Conservation (phyloP, 345 rosid species). For the Turnera subulata region DNA sequence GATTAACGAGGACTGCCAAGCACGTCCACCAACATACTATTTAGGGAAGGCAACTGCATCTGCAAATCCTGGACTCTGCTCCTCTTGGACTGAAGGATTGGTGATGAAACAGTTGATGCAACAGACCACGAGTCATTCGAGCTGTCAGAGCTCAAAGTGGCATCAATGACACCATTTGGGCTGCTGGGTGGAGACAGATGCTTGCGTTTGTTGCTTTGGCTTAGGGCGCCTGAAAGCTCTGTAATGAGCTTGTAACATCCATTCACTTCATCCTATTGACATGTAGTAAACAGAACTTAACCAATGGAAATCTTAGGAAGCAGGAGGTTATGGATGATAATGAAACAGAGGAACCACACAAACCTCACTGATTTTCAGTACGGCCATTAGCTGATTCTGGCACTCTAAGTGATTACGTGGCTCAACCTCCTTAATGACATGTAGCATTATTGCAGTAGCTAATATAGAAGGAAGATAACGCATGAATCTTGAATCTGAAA, state of each 20-base stretch:
- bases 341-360: constrained; percentile 17
- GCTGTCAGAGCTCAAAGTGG: constrained; percentile 58
- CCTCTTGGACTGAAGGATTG: constrained; percentile 51
- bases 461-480: constrained; percentile 57
- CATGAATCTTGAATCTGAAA: constrained; percentile 67
- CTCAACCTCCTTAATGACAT: constrained; percentile 54
- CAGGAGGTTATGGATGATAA: background rate
- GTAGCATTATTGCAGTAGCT: constrained; percentile 74
- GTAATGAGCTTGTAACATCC: constrained; percentile 59
- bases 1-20: constrained; percentile 63
- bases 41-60: constrained; percentile 56
- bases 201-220: constrained; percentile 46
- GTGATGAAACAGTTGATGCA: constrained; percentile 40
- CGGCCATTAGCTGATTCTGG: constrained; percentile 50
- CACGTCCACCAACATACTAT: constrained; percentile 56
- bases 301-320: background rate
- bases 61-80: constrained; percentile 62
- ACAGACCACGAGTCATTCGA: constrained; percentile 55
- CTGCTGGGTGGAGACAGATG: constrained; percentile 33
- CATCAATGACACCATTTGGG: constrained; percentile 56
- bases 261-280: constrained; percentile 50
- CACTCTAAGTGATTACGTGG: constrained; percentile 45
- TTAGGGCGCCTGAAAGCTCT: constrained; percentile 37
- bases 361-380: constrained; percentile 67
- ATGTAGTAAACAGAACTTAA: constrained; percentile 4